These are phyloP conservation scores for Lipomyces japonicus DNA, from an alignment of 805 yeast species.

Conservation along the genomic window DNA sequence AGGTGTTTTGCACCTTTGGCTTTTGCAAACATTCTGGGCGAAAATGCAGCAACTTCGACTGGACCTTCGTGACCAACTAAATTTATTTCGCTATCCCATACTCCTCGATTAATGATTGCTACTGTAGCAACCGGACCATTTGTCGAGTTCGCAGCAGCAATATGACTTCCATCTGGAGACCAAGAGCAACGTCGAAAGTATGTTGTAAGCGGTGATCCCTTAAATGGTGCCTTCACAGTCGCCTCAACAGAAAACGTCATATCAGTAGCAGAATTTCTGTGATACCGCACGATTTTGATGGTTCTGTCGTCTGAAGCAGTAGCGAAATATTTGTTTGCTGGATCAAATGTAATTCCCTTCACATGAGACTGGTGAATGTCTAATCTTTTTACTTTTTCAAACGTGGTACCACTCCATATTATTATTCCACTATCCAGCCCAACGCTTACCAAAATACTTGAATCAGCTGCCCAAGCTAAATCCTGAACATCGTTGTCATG, in stretches of 20 bases:
- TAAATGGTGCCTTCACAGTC: slow-evolving; percentile 77
- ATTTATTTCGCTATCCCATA: slow-evolving; percentile 61
- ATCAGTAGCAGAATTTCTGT: slow-evolving; percentile 60
- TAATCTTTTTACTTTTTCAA: slow-evolving; percentile 70
- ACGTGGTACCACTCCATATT: slow-evolving; percentile 89
- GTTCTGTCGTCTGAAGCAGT: slow-evolving; percentile 96
- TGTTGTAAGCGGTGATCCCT: slow-evolving; percentile 83
- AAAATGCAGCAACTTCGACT: slow-evolving; percentile 59
- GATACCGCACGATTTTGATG: slow-evolving; percentile 80
- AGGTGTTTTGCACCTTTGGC: slow-evolving; percentile 35
- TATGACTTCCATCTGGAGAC: slow-evolving; percentile 72
- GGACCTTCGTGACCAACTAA: slow-evolving; percentile 69
- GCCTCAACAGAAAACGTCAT: slow-evolving; percentile 83
- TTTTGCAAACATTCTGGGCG: slow-evolving; percentile 41
- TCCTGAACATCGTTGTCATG: slow-evolving; percentile 98
- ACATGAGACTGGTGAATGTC: slow-evolving; percentile 94
- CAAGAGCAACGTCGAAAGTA: slow-evolving; percentile 72
- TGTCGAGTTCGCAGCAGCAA: slow-evolving; percentile 66
- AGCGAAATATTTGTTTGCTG: slow-evolving; percentile 96
- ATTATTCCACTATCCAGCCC: slow-evolving; percentile 91
- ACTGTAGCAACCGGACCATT: slow-evolving; percentile 63
- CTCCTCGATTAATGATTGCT: slow-evolving; percentile 59
- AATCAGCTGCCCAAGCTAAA: slow-evolving; percentile 97
- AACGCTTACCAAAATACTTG: slow-evolving; percentile 83
- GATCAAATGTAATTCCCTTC: slow-evolving; percentile 95